Base-by-base conservation (phyloP, 2,329 filamentous ascomycete species). In the Trichoderma polysporum region DNA sequence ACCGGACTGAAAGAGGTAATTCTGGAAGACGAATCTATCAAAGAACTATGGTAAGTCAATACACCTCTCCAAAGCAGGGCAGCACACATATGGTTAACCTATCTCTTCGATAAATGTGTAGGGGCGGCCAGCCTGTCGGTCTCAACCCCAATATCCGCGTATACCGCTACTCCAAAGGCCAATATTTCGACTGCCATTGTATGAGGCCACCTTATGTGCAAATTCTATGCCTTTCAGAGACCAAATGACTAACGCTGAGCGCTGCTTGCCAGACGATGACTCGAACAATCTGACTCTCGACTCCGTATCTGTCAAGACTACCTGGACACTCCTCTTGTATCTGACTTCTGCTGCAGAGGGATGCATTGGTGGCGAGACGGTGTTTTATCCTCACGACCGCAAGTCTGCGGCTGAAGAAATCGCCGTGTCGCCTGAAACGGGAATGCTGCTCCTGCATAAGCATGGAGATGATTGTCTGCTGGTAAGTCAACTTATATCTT, bases 111-210 rank as follows among this genome's bases (percentile, higher is more conserved):
- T 15, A 59, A 33, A 37, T 45, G 47, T 27, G 83, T 54, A 97
- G 93, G 92, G 93, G 91, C 66, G 93, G 93, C 31, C 85, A 93
- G 58, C 88, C 92, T 0, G 80, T 96, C n/a, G 93, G 93, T 0
- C 79, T 97, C 68, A 97, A 93, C 77, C 88, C 92, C 9, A 96
- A 96, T 71, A 96, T 97, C 65, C 85, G 94, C 37, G 87, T 97
- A 33, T 97, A 97, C 79, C 87, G 94, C 25, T 97, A 97, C 78
- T 86, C 85, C 1, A 87, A 90, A 70, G 92, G 92, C 0, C 93
- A 97, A 76, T 97, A 94, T 76, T 97, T 97, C 76, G 93, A 93
- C 74, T 90, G 92, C 73, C 94, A 97, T 77, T 97, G 92, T 94
- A 85, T 73, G 90, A 73, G 19, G 22, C 1, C 8, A 3, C 31